phyloP scores from a whole-genome alignment of 768 basidiomycete genomes.

The Mycena sanguinolenta region DNA sequence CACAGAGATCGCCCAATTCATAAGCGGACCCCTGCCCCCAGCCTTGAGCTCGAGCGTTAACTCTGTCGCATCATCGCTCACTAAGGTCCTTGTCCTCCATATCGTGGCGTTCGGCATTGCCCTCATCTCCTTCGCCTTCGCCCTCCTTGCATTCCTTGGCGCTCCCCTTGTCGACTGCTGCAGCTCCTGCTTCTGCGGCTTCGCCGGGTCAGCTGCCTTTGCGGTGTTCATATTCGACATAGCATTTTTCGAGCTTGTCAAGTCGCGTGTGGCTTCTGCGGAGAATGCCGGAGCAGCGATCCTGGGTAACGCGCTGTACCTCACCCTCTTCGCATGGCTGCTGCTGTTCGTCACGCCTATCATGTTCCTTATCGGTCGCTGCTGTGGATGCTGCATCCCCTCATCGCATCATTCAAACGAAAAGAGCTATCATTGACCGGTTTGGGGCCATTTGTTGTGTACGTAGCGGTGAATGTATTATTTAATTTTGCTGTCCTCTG shows the following conservation, averaged over 20 bases:
- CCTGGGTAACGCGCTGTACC: slow-evolving; percentile 26
- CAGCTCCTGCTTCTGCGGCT: slow-evolving; percentile 17
- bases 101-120: slow-evolving; percentile 21
- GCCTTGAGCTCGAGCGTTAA: slow-evolving; percentile 3
- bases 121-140: slow-evolving; percentile 16
- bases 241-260: slow-evolving; percentile 26
- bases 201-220: slow-evolving; percentile 9
- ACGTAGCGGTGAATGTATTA: not conserved
- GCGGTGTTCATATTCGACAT: slow-evolving; percentile 28
- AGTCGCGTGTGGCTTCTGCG: slow-evolving; percentile 15
- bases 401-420: not conserved
- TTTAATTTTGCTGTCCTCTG: not conserved
- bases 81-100: slow-evolving; percentile 15
- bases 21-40: slow-evolving; percentile 12
- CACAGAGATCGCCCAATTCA: not conserved
- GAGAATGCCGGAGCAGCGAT: slow-evolving; percentile 24
- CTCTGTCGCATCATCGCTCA: slow-evolving; percentile 3
- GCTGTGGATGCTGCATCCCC: slow-evolving; percentile 30
- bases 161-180: slow-evolving; percentile 10
- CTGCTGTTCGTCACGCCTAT: slow-evolving; percentile 30
- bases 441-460: not conserved
- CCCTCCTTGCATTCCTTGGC: slow-evolving; percentile 17
- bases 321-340: slow-evolving; percentile 25
- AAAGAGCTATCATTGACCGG: not conserved
- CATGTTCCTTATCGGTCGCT: slow-evolving; percentile 25